phyloP scores from a whole-genome alignment of 441 rosid genomes.

The Erodium texanum region DNA sequence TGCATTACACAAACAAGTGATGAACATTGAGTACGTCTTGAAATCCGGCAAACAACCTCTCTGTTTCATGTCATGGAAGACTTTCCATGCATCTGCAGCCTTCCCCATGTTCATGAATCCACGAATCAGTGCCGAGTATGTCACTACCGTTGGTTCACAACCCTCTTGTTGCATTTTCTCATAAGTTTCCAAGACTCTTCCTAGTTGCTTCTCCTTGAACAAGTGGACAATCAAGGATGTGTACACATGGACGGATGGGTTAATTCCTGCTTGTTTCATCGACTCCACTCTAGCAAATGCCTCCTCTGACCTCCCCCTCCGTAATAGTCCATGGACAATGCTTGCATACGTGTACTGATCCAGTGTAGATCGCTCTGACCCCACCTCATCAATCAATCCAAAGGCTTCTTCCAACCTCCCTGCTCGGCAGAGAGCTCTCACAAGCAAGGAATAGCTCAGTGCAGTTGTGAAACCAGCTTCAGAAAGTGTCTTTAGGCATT shows the following conservation, averaged over 20 bases:
- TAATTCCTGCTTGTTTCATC: constrained; percentile 48
- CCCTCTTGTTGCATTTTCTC: constrained; percentile 44
- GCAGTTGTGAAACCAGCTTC: constrained; percentile 49
- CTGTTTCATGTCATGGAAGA: constrained; percentile 36
- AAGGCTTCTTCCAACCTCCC: constrained; percentile 63
- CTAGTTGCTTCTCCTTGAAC: constrained; percentile 52
- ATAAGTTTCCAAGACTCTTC: constrained; percentile 37
- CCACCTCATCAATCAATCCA: constrained; percentile 29
- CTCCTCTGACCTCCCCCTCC: constrained; percentile 39
- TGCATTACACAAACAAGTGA: constrained; percentile 45
- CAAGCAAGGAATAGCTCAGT: constrained; percentile 44
- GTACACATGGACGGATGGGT: constrained; percentile 55
- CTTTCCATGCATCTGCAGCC: constrained; percentile 44
- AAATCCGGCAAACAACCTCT: constrained; percentile 60
- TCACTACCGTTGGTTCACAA: constrained; percentile 51
- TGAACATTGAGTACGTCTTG: constrained; percentile 58
- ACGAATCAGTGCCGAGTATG: constrained; percentile 56
- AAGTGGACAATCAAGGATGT: constrained; percentile 60
- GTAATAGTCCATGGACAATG: constrained; percentile 51
- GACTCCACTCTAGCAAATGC: constrained; percentile 56
- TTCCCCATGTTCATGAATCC: constrained; percentile 51
- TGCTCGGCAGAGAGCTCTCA: constrained; percentile 68
- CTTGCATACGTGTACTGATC: constrained; percentile 51
- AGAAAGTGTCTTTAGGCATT: constrained; percentile 33
- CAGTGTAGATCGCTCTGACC: constrained; percentile 33